Percentiles rank a stretch among this genome's conserved stretches.
phyloP scores from a whole-genome alignment of 495 filamentous ascomycete species.

The Aspergillus cavernicola region DNA sequence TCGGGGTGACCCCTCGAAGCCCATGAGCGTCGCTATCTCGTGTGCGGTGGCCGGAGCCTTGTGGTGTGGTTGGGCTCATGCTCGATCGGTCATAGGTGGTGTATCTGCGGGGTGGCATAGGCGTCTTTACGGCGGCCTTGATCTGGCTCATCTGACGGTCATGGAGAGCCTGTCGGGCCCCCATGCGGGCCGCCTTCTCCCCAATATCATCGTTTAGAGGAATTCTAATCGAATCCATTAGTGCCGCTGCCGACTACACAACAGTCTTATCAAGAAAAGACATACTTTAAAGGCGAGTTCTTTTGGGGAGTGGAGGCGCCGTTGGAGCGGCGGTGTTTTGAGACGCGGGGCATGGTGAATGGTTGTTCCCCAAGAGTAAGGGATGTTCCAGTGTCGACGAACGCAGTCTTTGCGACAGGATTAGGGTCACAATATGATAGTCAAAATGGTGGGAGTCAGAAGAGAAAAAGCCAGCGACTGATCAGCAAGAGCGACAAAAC shows the following conservation, averaged over 20 bases:
- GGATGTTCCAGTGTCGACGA: not conserved
- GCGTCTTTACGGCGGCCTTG: constrained; percentile 80
- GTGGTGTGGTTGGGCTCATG: constrained; percentile 64
- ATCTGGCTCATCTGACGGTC: constrained; percentile 90
- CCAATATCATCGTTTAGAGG: constrained; percentile 93
- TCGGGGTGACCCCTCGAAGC: constrained; percentile 75
- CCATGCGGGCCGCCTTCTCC: constrained; percentile 85
- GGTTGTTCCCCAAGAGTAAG: constrained; percentile 17
- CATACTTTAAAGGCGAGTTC: constrained; percentile 68
- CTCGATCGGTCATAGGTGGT: constrained; percentile 61
- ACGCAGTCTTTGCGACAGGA: not conserved
- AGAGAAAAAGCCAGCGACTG: not conserved
- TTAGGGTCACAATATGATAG: too few species aligned
- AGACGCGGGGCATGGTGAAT: constrained; percentile 68
- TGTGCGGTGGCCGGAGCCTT: constrained; percentile 44
- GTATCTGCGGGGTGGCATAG: constrained; percentile 62
- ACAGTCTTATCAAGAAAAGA: not conserved
- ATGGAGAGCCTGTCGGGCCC: constrained; percentile 83
- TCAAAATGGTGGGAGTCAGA: not conserved
- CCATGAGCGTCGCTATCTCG: constrained; percentile 63
- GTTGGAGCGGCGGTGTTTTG: constrained; percentile 48
- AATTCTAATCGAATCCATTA: constrained; percentile 47
- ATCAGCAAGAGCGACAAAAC: not conserved
- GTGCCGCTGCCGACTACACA: constrained; percentile 7
- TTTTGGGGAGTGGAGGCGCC: constrained; percentile 55